Evolutionary conservation across 148 eudicot species (phyloP), one percentile per base, ranked within the genome.

Genomic region (Salicornia ramosissima): DNA sequence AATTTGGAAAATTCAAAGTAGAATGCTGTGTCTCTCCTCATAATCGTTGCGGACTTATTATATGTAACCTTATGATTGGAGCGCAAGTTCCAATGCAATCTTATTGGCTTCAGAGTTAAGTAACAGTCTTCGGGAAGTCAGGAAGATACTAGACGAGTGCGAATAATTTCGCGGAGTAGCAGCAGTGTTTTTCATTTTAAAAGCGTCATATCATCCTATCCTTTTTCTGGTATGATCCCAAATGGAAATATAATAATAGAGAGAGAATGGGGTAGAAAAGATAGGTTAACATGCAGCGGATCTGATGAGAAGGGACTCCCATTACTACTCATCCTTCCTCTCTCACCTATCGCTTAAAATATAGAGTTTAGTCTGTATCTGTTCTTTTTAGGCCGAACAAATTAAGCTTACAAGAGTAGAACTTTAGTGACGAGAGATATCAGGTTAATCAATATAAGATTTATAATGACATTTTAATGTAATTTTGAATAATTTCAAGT

Each of bases 221-320:
- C 46, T 53, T 67, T 11, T 77, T 40, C 47, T 61, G 67, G 70
- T 54, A 54, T 72, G 70, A 53, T 72, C 50, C 68, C 68, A 22
- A 78, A 78, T 63, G 65, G 70, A 64, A 68, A 70, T 50, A n/a
- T 78, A 78, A 78, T 73, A 78, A 73, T 68, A 25, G 45, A 73
- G 63, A 58, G 65, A 25, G 55, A 21, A 59, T 71, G 79, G 67
- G 65, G 46, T 31, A 55, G 55, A 25, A 63, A 24, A 43, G 74
- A 33, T 40, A 53, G 66, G 45, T 53, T 40, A 45, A 77, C 80
- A 73, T 73, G 65, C 77, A 72, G 73, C 80, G 62, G 69, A 78
- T 78, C 73, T 72, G 73, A 78, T 67, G 73, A 69, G 76, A 77
- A 53, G 69, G 57, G 68, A 61, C 67, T 77, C 73, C 80, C 80